Evolutionary conservation across 768 basidiomycete species (phyloP), one percentile per base, ranked within the genome.

Genomic region (Mycena epipterygia): DNA sequence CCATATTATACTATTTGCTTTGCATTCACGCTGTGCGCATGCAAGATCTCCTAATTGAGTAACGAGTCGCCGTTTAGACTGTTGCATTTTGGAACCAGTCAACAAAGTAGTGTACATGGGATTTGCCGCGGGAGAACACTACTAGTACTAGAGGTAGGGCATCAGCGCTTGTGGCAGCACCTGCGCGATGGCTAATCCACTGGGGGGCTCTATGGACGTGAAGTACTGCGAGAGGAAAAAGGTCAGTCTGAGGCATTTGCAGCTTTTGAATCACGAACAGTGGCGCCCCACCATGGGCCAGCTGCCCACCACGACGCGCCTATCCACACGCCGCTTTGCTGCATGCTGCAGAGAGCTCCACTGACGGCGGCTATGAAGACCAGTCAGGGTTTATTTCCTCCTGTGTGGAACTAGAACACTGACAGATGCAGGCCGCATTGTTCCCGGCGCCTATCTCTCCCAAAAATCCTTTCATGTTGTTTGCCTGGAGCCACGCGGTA

Each of bases 191-290:
- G 89, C 80, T 70, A 86, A 75, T 56, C 90, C 89, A 75, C 73
- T 87, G 57, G 89, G 89, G 12, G 89, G 89, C 79, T 91, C 89
- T 63, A 89, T 89, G 27, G 87, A 88, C 80, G 85, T 84, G 86
- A 82, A 89, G 83, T 89, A 90, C 88, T 85, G 72, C 37, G 49
- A 64, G 23, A 51, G 21, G 23, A 21, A 48, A 25, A 46, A 35
- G 23, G 32, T 70, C 32, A 49, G 51, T 33, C n/a, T 29, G 58
- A 4, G 44, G 29, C 14, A 23, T 1, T 44, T 55, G 42, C 42
- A 13, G 44, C 3, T 56, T 12, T 53, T 2, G 60, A 27, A 70
- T 27, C 44, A 86, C 87, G 80, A 74, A 88, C 88, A 77, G 70
- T 76, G 39, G 84, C 85, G 4, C 32, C 33, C 88, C 88, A 89